phyloP scores from a whole-genome alignment of 2,329 filamentous ascomycete genomes.

The Knufia fluminis region DNA sequence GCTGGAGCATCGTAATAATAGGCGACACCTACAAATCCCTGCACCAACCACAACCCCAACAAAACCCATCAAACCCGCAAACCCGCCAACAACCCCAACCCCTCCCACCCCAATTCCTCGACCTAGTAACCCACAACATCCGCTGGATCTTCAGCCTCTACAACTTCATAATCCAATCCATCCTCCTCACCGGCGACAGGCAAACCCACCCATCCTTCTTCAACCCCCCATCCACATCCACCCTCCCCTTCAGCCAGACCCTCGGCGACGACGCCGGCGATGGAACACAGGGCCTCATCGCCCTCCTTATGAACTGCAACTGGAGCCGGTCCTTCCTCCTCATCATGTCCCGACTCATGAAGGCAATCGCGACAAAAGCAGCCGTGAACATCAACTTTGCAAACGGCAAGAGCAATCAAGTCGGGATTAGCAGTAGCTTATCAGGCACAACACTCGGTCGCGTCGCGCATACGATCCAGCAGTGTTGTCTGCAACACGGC shows the following conservation, averaged over 20 bases:
- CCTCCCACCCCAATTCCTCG: conserved; percentile 52
- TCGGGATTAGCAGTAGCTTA: background rate
- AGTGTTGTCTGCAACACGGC: conserved; percentile 18
- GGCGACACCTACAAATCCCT: conserved; percentile 5
- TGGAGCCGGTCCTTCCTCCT: conserved; percentile 61
- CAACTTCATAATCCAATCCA: conserved; percentile 46
- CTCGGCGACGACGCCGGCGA: conserved; percentile 17
- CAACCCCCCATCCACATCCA: conserved; percentile 3
- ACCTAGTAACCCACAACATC: conserved; percentile 62
- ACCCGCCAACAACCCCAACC: background rate
- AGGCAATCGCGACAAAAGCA: conserved; percentile 26
- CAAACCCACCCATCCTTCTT: conserved; percentile 21
- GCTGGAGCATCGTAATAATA: background rate
- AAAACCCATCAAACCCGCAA: conserved; percentile 5
- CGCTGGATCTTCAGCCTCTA: conserved; percentile 67
- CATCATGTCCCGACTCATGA: conserved; percentile 39
- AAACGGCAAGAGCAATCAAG: background rate
- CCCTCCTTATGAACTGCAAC: conserved; percentile 59
- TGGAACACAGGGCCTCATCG: conserved; percentile 30
- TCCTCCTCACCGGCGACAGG: conserved; percentile 37
- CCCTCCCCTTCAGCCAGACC: background rate
- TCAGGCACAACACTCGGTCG: conserved; percentile 32
- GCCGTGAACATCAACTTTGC: conserved; percentile 52
- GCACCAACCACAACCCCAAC: conserved; percentile 11
- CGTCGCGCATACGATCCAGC: conserved; percentile 43